Evolutionary conservation across 2,329 filamentous ascomycete genomes (phyloP).

Genomic region (Hymenoscyphus linearis): DNA sequence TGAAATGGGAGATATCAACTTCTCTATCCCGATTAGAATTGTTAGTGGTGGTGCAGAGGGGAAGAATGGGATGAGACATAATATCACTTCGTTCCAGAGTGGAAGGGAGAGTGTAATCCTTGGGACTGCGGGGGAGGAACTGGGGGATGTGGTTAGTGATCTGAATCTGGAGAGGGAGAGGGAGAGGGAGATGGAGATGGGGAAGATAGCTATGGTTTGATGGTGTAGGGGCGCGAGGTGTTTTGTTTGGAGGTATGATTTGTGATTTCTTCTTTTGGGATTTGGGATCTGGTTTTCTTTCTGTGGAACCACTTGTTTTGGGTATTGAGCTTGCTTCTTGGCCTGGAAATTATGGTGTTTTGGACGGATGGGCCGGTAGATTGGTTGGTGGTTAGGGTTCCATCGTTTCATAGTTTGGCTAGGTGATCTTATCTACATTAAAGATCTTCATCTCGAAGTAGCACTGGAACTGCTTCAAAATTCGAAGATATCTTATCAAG

Average conservation of each 20-base stretch:
- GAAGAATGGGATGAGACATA: conserved; percentile 1
- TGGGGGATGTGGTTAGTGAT: background rate
- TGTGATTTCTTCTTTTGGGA: background rate
- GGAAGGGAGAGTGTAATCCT: background rate
- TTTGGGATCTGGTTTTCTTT: background rate
- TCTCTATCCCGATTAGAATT: conserved; percentile 4
- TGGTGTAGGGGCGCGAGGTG: conserved; percentile 3
- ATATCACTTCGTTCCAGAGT: background rate
- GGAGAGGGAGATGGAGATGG: background rate
- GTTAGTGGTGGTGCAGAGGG: background rate
- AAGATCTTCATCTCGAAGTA: no score
- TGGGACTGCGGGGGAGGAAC: background rate
- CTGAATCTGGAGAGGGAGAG: background rate
- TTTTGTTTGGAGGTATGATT: conserved; percentile 2
- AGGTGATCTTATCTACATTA: no score
- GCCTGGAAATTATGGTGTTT: no score
- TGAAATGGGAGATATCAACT: background rate
- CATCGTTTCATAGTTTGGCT: no score
- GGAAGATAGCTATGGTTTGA: conserved; percentile 7
- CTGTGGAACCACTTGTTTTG: no score
- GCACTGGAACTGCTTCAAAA: no score
- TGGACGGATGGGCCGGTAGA: no score
- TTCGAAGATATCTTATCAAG: no score
- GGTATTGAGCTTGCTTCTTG: no score
- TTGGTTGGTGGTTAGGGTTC: no score